These are phyloP conservation scores for Gaultheria prostrata DNA, from an alignment of 148 eudicot genomes.

Conservation along the genomic window DNA sequence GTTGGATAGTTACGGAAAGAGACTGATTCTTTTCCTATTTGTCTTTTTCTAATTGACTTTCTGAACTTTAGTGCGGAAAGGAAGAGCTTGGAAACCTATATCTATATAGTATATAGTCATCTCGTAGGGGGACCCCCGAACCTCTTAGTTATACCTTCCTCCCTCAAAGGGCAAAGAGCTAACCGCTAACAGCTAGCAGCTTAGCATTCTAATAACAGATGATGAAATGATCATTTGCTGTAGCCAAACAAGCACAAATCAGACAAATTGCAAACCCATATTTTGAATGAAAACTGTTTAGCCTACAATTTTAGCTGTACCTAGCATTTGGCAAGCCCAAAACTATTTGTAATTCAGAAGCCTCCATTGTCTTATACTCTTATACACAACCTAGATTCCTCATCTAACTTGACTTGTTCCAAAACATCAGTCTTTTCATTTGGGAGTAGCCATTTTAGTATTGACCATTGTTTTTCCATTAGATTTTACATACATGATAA, in stretches of 20 bases:
- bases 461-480: neutral
- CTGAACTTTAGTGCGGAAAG: neutral
- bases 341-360: neutral
- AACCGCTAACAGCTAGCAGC: too few relatives aligned
- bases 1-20: too few relatives aligned
- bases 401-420: neutral
- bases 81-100: neutral
- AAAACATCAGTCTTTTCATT: neutral
- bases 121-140: too few relatives aligned
- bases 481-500: neutral
- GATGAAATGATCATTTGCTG: neutral
- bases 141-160: too few relatives aligned
- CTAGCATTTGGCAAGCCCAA: neutral
- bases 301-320: neutral
- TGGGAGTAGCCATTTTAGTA: neutral
- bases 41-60: neutral
- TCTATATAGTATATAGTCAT: too few relatives aligned
- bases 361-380: neutral
- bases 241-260: neutral
- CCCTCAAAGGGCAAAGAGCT: too few relatives aligned
- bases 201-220: neutral
- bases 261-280: neutral
- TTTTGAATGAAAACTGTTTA: neutral
- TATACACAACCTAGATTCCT: slow-evolving; percentile 5
- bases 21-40: neutral